These are phyloP conservation scores for Neofusicoccum ribis DNA, from an alignment of 2,329 filamentous ascomycete genomes.

Conservation along the genomic window DNA sequence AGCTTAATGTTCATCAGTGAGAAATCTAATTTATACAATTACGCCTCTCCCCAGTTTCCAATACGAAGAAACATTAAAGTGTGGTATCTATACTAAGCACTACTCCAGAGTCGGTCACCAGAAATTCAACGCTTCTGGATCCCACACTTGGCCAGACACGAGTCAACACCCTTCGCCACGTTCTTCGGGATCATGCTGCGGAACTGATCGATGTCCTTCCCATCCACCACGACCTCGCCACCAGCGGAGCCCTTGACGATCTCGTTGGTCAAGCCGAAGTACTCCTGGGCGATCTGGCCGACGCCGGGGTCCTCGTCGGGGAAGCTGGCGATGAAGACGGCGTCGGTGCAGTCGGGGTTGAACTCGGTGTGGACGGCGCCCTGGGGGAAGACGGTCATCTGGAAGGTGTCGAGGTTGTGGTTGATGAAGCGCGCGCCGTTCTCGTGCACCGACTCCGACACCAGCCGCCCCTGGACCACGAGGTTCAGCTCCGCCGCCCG, in stretches of 20 bases:
- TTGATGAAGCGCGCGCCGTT: constrained; percentile 34
- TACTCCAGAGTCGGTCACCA: too few relatives aligned
- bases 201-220: constrained; percentile 48
- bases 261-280: constrained; percentile 50
- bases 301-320: constrained; percentile 54
- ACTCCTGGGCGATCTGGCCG: constrained; percentile 53
- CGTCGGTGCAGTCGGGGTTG: constrained; percentile 56
- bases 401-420: constrained; percentile 43
- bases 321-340: constrained; percentile 54
- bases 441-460: constrained; percentile 54
- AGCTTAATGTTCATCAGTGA: too few relatives aligned
- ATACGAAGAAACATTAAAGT: too few relatives aligned
- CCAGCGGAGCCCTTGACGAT: constrained; percentile 51
- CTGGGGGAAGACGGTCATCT: constrained; percentile 57
- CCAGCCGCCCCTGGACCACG: constrained; percentile 51
- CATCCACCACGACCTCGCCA: constrained; percentile 45
- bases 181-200: constrained; percentile 24
- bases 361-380: constrained; percentile 58
- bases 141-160: constrained; percentile 19
- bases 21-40: too few relatives aligned
- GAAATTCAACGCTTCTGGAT: constrained; percentile 11
- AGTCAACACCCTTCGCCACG: constrained; percentile 20
- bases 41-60: too few relatives aligned
- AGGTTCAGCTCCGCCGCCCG: constrained; percentile 56
- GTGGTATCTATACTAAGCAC: too few relatives aligned